phyloP scores from a whole-genome alignment of 2,329 filamentous ascomycete species.

The Dothideomycetes sp. region DNA sequence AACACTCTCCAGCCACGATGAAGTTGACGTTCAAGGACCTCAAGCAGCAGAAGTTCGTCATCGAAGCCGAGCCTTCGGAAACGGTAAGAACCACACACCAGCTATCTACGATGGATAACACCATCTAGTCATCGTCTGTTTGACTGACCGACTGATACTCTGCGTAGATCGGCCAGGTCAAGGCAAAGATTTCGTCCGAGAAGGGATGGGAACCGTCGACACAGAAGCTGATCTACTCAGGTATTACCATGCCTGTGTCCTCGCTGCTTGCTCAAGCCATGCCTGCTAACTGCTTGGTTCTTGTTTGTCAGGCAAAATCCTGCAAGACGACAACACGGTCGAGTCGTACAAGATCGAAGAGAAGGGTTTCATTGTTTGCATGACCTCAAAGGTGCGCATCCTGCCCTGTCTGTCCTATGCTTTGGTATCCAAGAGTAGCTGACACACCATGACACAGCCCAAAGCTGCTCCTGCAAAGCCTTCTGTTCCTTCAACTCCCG shows the following conservation, averaged over 20 bases:
- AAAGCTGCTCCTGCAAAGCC: slow-evolving; percentile 52
- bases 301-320: slow-evolving; percentile 69
- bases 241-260: too few relatives aligned
- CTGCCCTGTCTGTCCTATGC: neutral
- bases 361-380: slow-evolving; percentile 98
- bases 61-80: slow-evolving; percentile 89
- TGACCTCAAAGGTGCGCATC: slow-evolving; percentile 75
- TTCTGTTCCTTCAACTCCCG: slow-evolving; percentile 50
- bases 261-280: neutral
- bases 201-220: slow-evolving; percentile 88
- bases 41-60: slow-evolving; percentile 96
- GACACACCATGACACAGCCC: slow-evolving; percentile 45
- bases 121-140: neutral
- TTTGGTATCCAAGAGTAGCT: slow-evolving; percentile 17
- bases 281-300: too few relatives aligned
- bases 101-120: neutral
- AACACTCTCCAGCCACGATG: slow-evolving; percentile 34
- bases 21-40: slow-evolving; percentile 85
- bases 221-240: slow-evolving; percentile 97
- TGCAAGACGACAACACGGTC: slow-evolving; percentile 95
- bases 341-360: slow-evolving; percentile 98
- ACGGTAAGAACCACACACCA: slow-evolving; percentile 53
- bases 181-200: slow-evolving; percentile 82
- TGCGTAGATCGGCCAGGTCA: slow-evolving; percentile 83
- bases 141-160: slow-evolving; percentile 1